These are phyloP conservation scores for Massariosphaeria phaeospora DNA, from an alignment of 495 filamentous ascomycete genomes.

Conservation along the genomic window DNA sequence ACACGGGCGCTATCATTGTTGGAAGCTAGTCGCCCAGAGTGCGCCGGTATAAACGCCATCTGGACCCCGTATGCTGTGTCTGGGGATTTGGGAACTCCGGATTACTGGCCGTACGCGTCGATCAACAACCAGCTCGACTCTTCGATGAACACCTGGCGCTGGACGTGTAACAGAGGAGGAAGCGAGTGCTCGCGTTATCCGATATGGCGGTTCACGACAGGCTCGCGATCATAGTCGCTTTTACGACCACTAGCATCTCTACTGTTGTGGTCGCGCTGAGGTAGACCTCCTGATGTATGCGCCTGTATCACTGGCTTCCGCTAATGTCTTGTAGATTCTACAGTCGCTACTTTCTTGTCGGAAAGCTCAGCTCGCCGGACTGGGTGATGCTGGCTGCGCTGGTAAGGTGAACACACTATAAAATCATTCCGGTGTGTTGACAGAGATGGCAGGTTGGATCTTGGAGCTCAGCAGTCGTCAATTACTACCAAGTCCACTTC, in stretches of 20 bases:
- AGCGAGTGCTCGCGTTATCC: background rate
- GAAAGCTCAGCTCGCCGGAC: constrained; percentile 23
- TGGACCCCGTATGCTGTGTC: background rate
- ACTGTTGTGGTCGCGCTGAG: constrained; percentile 19
- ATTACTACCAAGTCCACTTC: constrained; percentile 19
- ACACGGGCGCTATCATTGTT: constrained; percentile 2
- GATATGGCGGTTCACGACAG: constrained; percentile 13
- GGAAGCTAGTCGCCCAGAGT: constrained; percentile 8
- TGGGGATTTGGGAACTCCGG: background rate
- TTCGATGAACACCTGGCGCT: constrained; percentile 9
- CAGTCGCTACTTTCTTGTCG: constrained; percentile 23
- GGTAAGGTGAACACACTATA: background rate
- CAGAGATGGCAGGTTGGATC: constrained; percentile 5
- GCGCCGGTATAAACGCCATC: constrained; percentile 4
- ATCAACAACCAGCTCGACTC: background rate
- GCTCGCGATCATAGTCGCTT: constrained; percentile 11
- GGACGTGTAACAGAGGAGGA: background rate
- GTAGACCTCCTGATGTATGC: background rate
- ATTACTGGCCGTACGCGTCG: background rate
- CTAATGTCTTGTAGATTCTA: constrained; percentile 19
- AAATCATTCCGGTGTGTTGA: background rate
- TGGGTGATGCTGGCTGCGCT: constrained; percentile 26
- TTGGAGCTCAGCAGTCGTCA: constrained; percentile 21
- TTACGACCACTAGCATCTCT: constrained; percentile 18
- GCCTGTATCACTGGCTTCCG: background rate